Evolutionary conservation across 345 rosid genomes (phyloP).

Genomic region (Eucalyptus grandis): DNA sequence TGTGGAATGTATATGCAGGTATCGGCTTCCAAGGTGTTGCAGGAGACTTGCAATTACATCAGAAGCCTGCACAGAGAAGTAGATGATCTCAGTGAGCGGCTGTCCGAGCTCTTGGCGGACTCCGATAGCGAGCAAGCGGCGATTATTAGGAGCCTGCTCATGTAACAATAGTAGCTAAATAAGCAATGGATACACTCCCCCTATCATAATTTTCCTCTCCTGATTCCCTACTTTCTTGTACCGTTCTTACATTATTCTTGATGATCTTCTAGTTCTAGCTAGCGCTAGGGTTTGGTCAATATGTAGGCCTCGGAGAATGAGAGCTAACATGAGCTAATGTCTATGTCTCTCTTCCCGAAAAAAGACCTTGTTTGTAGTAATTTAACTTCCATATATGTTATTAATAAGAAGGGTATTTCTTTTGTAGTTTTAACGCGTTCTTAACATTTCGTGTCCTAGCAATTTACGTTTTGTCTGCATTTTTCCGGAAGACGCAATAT

Average conservation of each 20-base stretch:
- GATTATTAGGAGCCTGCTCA: slow-evolving; percentile 76
- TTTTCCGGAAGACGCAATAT: neutral
- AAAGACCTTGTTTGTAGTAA: neutral
- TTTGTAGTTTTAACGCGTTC: neutral
- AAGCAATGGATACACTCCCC: neutral
- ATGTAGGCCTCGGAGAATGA: neutral
- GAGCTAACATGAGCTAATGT: neutral
- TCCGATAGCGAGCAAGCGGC: slow-evolving; percentile 72
- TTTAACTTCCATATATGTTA: neutral
- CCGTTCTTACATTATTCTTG: neutral
- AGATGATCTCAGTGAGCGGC: slow-evolving; percentile 81
- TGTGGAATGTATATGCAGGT: slow-evolving; percentile 19
- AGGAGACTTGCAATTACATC: slow-evolving; percentile 96
- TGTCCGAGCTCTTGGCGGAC: slow-evolving; percentile 74
- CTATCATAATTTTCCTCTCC: neutral
- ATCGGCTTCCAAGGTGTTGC: slow-evolving; percentile 89
- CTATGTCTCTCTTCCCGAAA: neutral
- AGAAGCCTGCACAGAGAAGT: slow-evolving; percentile 88
- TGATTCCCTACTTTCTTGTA: neutral
- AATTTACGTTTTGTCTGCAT: neutral
- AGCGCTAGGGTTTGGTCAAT: neutral
- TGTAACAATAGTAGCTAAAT: slow-evolving; percentile 35
- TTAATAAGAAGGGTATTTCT: neutral
- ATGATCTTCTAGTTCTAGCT: neutral
- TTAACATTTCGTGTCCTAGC: neutral